Percentiles rank a stretch among this genome's conserved stretches.
Conservation (phyloP, 2,329 filamentous ascomycete genomes). For the Alternaria viburni region DNA sequence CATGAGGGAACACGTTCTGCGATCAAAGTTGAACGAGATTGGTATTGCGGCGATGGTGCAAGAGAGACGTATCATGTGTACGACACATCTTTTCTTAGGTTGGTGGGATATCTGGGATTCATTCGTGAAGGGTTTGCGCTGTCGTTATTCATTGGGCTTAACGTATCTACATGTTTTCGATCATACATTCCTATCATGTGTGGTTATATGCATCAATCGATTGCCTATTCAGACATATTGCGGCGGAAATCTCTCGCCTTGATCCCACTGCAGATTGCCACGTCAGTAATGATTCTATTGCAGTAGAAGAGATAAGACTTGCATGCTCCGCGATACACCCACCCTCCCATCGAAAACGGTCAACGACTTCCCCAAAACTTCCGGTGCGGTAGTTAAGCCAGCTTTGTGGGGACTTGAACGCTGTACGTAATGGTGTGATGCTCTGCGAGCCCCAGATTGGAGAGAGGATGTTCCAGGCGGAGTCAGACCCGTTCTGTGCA, state of each 20-base stretch:
- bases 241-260: slow-evolving; percentile 28
- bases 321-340: slow-evolving; percentile 44
- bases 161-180: background rate
- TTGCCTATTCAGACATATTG: background rate
- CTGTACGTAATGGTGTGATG: slow-evolving; percentile 30
- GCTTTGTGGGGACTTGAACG: slow-evolving; percentile 27
- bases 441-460: slow-evolving; percentile 31
- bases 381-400: slow-evolving; percentile 35
- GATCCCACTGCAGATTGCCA: slow-evolving; percentile 30
- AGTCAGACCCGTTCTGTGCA: slow-evolving; percentile 37
- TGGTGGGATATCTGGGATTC: background rate
- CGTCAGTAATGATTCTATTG: background rate
- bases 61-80: background rate
- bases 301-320: slow-evolving; percentile 12
- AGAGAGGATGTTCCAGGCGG: slow-evolving; percentile 33
- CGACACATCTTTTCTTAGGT: background rate
- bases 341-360: slow-evolving; percentile 39
- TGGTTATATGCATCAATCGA: background rate
- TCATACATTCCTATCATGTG: background rate
- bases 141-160: background rate
- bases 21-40: background rate
- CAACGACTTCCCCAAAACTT: slow-evolving; percentile 33
- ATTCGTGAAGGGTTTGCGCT: background rate
- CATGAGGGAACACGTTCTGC: background rate
- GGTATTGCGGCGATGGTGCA: background rate